A percentile compares a stretch with the other conserved stretches of the same genome.
These are phyloP conservation scores for Rubia occidens DNA, from an alignment of 305 asterid species.

Conservation along the genomic window DNA sequence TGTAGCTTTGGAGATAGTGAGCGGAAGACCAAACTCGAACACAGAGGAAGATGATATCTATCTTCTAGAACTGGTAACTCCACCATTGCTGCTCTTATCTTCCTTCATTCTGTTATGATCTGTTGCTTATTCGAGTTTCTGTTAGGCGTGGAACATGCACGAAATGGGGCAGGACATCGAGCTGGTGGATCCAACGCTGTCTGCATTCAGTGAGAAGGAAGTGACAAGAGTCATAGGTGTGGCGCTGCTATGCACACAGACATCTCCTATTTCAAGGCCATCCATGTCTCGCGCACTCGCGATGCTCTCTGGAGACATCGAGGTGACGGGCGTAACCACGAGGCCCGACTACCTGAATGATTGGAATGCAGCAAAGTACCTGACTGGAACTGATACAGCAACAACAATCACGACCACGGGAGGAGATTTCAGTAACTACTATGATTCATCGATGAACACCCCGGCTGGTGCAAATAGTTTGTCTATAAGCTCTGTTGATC, in stretches of 20 bases:
- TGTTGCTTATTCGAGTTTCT: background rate
- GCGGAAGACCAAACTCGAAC: conserved; percentile 53
- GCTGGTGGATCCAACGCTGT: conserved; percentile 45
- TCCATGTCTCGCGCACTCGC: conserved; percentile 80
- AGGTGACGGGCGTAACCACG: conserved; percentile 42
- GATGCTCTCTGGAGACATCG: conserved; percentile 72
- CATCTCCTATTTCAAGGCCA: conserved; percentile 66
- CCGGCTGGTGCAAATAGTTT: conserved; percentile 9
- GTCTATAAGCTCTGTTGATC: conserved; percentile 21
- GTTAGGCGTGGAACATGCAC: conserved; percentile 78
- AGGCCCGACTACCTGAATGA: conserved; percentile 69
- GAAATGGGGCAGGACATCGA: conserved; percentile 40
- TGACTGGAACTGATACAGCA: conserved; percentile 18
- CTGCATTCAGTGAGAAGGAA: conserved; percentile 31
- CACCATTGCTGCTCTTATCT: background rate
- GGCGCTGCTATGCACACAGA: conserved; percentile 73
- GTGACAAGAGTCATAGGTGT: conserved; percentile 50
- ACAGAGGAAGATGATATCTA: conserved; percentile 39
- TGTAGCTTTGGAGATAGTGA: conserved; percentile 62
- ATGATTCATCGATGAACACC: background rate
- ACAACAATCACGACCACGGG: background rate
- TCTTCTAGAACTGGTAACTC: conserved; percentile 80
- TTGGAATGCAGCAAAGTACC: no score
- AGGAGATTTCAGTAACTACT: no score
- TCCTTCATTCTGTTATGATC: background rate